A percentile compares a stretch with the other conserved stretches of the same genome.
These are phyloP conservation scores for Starmera stellimalicola DNA, from an alignment of 1,139 yeast species.

Conservation along the genomic window DNA sequence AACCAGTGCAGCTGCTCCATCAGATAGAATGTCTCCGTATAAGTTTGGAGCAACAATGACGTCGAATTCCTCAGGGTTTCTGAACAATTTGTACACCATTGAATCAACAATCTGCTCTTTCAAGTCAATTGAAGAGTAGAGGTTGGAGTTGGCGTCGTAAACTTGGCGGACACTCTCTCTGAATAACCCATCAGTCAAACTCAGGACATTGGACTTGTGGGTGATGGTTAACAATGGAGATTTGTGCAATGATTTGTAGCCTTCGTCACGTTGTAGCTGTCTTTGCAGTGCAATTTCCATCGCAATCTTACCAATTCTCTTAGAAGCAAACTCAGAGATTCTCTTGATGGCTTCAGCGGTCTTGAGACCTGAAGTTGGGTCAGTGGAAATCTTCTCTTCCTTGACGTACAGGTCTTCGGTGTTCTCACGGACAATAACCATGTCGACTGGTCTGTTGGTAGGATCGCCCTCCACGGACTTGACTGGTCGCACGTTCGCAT, in stretches of 20 bases:
- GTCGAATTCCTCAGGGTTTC: conserved; percentile 94
- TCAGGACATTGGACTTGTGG: conserved; percentile 91
- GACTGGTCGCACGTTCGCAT: conserved; percentile 96
- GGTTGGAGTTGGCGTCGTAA: conserved; percentile 54
- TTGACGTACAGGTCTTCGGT: conserved; percentile 95
- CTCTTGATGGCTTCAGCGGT: conserved; percentile 98
- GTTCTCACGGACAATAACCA: conserved; percentile 97
- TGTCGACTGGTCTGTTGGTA: conserved; percentile 75
- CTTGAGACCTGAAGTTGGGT: conserved; percentile 57
- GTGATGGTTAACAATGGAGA: conserved; percentile 80
- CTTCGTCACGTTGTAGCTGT: conserved; percentile 64
- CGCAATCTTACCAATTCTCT: conserved; percentile 83
- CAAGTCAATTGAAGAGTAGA: conserved; percentile 49
- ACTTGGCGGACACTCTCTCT: conserved; percentile 81
- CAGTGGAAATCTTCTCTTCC: conserved; percentile 70
- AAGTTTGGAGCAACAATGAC: conserved; percentile 98
- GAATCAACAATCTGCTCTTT: conserved; percentile 98
- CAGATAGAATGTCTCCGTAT: conserved; percentile 94
- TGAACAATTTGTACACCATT: conserved; percentile 97
- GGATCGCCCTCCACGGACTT: conserved; percentile 67
- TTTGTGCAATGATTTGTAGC: conserved; percentile 42
- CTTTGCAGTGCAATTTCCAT: conserved; percentile 88
- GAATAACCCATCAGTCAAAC: conserved; percentile 91
- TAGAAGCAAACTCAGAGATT: conserved; percentile 81
- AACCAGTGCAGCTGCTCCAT: conserved; percentile 98